Base-by-base conservation (phyloP, 2,329 filamentous ascomycete species). In the Colletotrichum sp. region DNA sequence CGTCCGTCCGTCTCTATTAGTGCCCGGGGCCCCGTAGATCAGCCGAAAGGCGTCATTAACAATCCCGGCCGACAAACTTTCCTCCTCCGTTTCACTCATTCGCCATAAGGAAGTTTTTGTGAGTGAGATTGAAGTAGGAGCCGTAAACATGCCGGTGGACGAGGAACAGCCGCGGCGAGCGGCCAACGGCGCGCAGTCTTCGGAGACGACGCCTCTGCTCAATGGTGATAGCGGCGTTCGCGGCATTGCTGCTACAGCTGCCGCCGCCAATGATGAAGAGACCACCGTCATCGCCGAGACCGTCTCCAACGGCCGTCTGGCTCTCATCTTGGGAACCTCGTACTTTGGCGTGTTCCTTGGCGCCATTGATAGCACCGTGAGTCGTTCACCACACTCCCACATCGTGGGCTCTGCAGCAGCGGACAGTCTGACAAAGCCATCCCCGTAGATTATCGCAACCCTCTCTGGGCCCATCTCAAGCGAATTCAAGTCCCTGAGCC, bases 391-490 rank as follows among this genome's bases (percentile, higher is more conserved):
- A n/a, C 15, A 44, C 8, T 21, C 3, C 21, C 63, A 52, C 15
- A 12, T 66, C 2, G 24, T 18, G 4, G 16, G 5, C 9, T 10
- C 24, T 49, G 26, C 21, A 28, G 60, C 32, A 49, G 39, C 39
- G 18, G 9, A 5, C 39, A 49, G 39, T 49, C 39, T 64, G 26
- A 66, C 34, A 13, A 64, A 64, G 60, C 34, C 32, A 9, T 62
- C 18, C 34, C 15, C 59, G 9, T 30, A 66, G 63, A 70, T 98
- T 78, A 95, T 98, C 79, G 95, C 96, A 10, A 98, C 96, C 0
- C 90, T 98, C 2, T 93, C 95, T 0, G 94, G 92, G 0, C 95
- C 96, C 9, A 98, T 98, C 78, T 95, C 95, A 28, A 94, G 92
- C 82, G 93, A 94, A 59, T 98, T 98, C 85, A 89, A 93, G 75